Evolutionary conservation across 108 stramenopile genomes (phyloP), one percentile per base, ranked within the genome.

Genomic region (Cyclotella cryptica): DNA sequence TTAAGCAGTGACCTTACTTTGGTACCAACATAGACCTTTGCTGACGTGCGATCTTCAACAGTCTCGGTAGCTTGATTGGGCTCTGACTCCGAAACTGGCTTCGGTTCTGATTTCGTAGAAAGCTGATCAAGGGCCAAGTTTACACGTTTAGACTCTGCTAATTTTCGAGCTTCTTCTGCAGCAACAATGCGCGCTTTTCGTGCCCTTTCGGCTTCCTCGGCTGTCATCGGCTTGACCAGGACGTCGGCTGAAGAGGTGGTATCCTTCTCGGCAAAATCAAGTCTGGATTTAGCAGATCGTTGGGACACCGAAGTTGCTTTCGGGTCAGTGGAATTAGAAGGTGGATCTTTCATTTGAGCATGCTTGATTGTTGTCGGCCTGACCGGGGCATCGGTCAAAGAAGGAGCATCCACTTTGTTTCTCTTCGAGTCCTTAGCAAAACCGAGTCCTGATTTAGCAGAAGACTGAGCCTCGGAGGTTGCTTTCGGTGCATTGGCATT

Each of bases 1-100:
- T n/a, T n/a, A n/a, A n/a, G n/a, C n/a, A n/a, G n/a, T n/a, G n/a
- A n/a, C n/a, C 54, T 58, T 24, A 22, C 44, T 28, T 73, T 2
- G 27, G 61, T 45, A 62, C 58, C 47, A 51, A 73, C 72, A 61
- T 10, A 61, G 0, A 61, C 60, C 26, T 76, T 68, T 27, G 51
- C 62, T 10, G 24, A 19, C 57, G 43, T 51, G 9, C 10, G 12
- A 6, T 28, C 46, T 45, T 55, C 46, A 64, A 26, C 22, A 8
- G 40, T 18, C 49, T 54, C 40, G 11, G 40, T 8, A 17, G 13
- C 70, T 17, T 22, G 54, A 46, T 12, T n/a, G 0, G 54, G n/a
- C 24, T 44, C 21, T 26, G 41, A 7, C 26, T 67, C 39, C 44
- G 27, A 29, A 24, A 15, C 46, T 22, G 65, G 49, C 30, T 58